Evolutionary conservation across 306 rosid genomes (phyloP), one percentile per base, ranked within the genome.

Genomic region (Heteromeles arbutifolia): DNA sequence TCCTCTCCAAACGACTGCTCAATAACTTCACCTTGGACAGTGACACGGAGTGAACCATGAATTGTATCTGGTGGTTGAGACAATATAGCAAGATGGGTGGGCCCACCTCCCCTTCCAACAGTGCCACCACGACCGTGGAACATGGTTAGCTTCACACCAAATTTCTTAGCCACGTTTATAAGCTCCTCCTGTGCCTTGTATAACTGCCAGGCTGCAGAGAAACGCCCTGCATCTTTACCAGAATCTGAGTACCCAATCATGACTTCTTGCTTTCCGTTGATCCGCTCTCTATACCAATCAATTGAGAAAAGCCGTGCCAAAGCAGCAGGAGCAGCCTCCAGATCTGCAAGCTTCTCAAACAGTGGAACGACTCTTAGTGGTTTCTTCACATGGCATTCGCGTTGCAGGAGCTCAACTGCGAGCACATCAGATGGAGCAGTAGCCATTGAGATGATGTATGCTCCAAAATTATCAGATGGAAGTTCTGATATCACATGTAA

Each of bases 121-220:
- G 98, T 95, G 65, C 98, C 98, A 80, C 98, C 98, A 12, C 98
- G 97, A 75, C 98, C 98, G 1, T 95, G 97, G 86, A 95, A 95
- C 98, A 95, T 95, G 25, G 96, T 95, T 70, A 95, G 86, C 93
- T 95, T 95, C 70, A 95, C 88, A 67, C 97, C 97, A 67, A 34
- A 92, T 58, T 90, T 59, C 85, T 95, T 87, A 3, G 98, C 98
- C 24, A 95, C 98, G 1, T 88, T 86, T 69, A 89, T 89, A 73
- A 95, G 97, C 45, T 95, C 98, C 84, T 95, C 98, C 54, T 95
- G 98, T 82, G 98, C 97, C 87, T 95, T 95, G 29, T 90, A 95
- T 68, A 95, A 82, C 83, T 95, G 98, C 98, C 98, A 95, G 59
- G 92, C 98, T 44, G 98, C 97, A 75, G 98, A 92, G 72, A 95